Evolutionary conservation across 495 filamentous ascomycete species (phyloP).

Genomic region (Aspergillus haitiensis): DNA sequence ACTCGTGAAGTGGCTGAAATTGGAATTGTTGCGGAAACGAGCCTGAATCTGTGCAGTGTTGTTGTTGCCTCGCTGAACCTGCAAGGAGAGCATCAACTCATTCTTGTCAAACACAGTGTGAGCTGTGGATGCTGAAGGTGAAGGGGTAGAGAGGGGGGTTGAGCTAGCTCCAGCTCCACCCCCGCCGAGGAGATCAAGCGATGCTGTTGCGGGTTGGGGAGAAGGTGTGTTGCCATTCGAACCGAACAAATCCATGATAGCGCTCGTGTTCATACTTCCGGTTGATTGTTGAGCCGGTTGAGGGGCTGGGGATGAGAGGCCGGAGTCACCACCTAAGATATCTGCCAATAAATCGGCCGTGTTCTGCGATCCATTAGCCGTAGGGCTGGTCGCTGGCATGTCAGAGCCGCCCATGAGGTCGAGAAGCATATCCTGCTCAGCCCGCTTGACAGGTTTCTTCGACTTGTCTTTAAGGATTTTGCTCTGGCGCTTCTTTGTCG

Average conservation of each 20-base stretch:
- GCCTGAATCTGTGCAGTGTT: slow-evolving; percentile 72
- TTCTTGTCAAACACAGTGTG: slow-evolving; percentile 84
- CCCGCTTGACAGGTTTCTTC: slow-evolving; percentile 71
- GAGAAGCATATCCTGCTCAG: slow-evolving; percentile 86
- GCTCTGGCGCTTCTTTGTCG: slow-evolving; percentile 74
- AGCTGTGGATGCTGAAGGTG: slow-evolving; percentile 46
- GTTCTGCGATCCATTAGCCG: slow-evolving; percentile 66
- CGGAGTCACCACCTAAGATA: slow-evolving; percentile 60
- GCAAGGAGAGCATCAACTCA: slow-evolving; percentile 73
- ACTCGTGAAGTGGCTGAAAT: slow-evolving; percentile 60
- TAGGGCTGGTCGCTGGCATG: slow-evolving; percentile 50
- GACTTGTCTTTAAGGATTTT: slow-evolving; percentile 68
- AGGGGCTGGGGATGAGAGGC: slow-evolving; percentile 55
- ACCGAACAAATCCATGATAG: slow-evolving; percentile 83
- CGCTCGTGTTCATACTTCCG: slow-evolving; percentile 58
- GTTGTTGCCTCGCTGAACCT: slow-evolving; percentile 75
- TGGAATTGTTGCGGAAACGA: slow-evolving; percentile 75
- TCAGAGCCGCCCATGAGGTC: slow-evolving; percentile 89
- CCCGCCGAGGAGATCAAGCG: slow-evolving; percentile 50
- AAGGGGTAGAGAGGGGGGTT: slow-evolving; percentile 36
- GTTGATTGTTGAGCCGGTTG: slow-evolving; percentile 48
- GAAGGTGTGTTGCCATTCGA: slow-evolving; percentile 44
- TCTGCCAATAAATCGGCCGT: slow-evolving; percentile 87
- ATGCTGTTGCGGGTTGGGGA: slow-evolving; percentile 41
- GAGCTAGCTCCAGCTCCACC: slow-evolving; percentile 51